phyloP scores from a whole-genome alignment of 2,329 filamentous ascomycete genomes.

The Aspergillus aculeatinus region DNA sequence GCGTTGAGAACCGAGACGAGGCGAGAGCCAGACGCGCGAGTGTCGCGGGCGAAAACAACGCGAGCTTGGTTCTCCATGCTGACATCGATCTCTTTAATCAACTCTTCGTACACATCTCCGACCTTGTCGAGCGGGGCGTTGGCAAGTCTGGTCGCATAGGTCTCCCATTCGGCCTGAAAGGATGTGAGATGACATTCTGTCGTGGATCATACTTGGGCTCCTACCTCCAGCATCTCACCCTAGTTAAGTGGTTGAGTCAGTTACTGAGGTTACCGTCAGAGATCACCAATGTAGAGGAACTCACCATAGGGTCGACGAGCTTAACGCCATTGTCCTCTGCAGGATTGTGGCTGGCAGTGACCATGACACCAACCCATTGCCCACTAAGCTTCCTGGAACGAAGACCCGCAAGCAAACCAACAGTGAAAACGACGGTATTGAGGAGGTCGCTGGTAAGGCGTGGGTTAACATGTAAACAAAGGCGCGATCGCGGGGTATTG shows the following conservation, averaged over 20 bases:
- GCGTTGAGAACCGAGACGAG: constrained; percentile 77
- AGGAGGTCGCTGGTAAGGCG: constrained; percentile 64
- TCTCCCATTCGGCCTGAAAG: constrained; percentile 75
- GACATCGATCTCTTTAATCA: constrained; percentile 74
- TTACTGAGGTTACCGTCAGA: not conserved
- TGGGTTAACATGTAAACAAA: constrained; percentile 37
- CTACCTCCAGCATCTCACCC: constrained; percentile 93
- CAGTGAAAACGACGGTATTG: constrained; percentile 87
- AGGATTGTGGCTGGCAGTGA: constrained; percentile 91
- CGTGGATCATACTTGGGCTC: constrained; percentile 14
- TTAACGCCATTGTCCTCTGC: constrained; percentile 90
- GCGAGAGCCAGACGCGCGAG: constrained; percentile 82
- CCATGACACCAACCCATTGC: constrained; percentile 94
- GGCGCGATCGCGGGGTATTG: constrained; percentile 31
- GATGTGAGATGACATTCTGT: constrained; percentile 20
- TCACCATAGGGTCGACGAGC: constrained; percentile 86
- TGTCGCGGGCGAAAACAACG: constrained; percentile 89
- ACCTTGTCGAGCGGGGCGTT: constrained; percentile 79
- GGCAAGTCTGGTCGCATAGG: constrained; percentile 81
- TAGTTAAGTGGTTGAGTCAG: constrained; percentile 29
- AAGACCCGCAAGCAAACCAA: constrained; percentile 83
- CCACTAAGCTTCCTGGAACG: constrained; percentile 86
- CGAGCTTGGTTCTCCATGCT: constrained; percentile 68
- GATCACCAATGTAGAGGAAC: constrained; percentile 7
- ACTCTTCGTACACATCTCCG: constrained; percentile 70